Conservation (phyloP, 768 basidiomycete species). For the Naematelia aurantialba region DNA sequence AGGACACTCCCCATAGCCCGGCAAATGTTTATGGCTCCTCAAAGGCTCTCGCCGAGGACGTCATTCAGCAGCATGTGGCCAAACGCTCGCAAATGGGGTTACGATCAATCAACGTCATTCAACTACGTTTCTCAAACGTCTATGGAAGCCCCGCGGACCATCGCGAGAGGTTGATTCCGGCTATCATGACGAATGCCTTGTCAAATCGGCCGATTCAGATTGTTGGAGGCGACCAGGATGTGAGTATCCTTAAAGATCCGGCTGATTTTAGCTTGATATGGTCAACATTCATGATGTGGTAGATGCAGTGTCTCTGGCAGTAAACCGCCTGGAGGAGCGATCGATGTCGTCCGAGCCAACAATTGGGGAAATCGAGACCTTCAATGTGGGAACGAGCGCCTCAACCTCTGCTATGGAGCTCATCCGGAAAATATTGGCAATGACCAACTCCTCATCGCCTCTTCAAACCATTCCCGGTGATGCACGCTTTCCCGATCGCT, state of each 20-base stretch:
- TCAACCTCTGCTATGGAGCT: slow-evolving; percentile 23
- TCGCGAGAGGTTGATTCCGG: slow-evolving; percentile 35
- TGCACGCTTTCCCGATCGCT: slow-evolving; percentile 16
- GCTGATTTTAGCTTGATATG: slow-evolving; percentile 22
- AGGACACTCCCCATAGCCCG: slow-evolving; percentile 16
- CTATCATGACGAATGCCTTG: slow-evolving; percentile 29
- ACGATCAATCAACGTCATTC: slow-evolving; percentile 13
- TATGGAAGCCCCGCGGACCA: slow-evolving; percentile 35
- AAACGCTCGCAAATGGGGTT: slow-evolving; percentile 1
- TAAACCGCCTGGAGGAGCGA: slow-evolving; percentile 21
- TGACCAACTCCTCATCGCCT: slow-evolving; percentile 38
- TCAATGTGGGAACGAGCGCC: slow-evolving; percentile 33
- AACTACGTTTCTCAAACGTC: slow-evolving; percentile 33
- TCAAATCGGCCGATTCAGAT: slow-evolving; percentile 39
- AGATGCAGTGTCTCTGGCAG: slow-evolving; percentile 30
- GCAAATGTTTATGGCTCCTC: slow-evolving; percentile 32
- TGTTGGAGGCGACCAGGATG: slow-evolving; percentile 30
- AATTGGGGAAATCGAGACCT: slow-evolving; percentile 19
- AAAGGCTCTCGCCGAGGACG: slow-evolving; percentile 30
- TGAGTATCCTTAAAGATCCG: not conserved
- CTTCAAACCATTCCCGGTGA: slow-evolving; percentile 28
- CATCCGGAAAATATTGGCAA: slow-evolving; percentile 26
- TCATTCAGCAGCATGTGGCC: slow-evolving; percentile 6
- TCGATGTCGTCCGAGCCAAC: not conserved
- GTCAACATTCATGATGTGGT: slow-evolving; percentile 38